phyloP scores from a whole-genome alignment of 2,329 filamentous ascomycete species.

The Sarocladium kiliense region DNA sequence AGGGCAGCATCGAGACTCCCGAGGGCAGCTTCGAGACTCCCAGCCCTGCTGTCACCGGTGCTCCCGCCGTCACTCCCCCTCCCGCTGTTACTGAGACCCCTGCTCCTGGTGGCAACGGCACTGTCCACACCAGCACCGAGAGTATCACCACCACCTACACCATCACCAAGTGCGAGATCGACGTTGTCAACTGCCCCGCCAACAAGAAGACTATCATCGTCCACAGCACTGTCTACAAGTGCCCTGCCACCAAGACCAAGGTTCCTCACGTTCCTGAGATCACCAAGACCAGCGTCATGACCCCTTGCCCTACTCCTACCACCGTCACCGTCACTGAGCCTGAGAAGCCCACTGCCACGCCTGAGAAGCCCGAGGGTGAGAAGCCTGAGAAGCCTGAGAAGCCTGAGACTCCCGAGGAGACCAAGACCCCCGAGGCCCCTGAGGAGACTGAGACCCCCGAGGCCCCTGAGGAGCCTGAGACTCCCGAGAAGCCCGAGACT shows the following conservation, averaged over 20 bases:
- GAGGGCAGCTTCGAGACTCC: no score
- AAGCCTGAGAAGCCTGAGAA: not conserved
- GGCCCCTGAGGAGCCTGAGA: not conserved
- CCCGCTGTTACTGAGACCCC: constrained; percentile 9
- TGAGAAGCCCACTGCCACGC: not conserved
- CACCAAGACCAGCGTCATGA: constrained; percentile 16
- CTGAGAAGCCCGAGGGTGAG: constrained; percentile 3
- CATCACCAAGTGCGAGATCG: constrained; percentile 30
- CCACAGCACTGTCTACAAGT: constrained; percentile 20
- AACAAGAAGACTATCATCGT: constrained; percentile 30
- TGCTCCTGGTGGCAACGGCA: constrained; percentile 11
- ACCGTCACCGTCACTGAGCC: constrained; percentile 14
- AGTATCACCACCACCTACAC: constrained; percentile 21
- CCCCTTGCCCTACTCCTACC: constrained; percentile 16
- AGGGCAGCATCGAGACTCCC: no score
- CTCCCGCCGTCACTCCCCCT: constrained; percentile 6
- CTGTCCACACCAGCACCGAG: constrained; percentile 18
- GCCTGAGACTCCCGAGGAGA: not conserved
- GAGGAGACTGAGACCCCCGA: not conserved
- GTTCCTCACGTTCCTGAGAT: not conserved
- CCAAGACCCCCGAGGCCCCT: not conserved
- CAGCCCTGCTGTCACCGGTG: constrained; percentile 10
- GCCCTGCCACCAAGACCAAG: constrained; percentile 17
- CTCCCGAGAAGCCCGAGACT: not conserved
- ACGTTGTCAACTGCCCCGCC: constrained; percentile 34